Conservation (phyloP, 371 early-diverging fungal genomes). For the Umbelopsis sp. region DNA sequence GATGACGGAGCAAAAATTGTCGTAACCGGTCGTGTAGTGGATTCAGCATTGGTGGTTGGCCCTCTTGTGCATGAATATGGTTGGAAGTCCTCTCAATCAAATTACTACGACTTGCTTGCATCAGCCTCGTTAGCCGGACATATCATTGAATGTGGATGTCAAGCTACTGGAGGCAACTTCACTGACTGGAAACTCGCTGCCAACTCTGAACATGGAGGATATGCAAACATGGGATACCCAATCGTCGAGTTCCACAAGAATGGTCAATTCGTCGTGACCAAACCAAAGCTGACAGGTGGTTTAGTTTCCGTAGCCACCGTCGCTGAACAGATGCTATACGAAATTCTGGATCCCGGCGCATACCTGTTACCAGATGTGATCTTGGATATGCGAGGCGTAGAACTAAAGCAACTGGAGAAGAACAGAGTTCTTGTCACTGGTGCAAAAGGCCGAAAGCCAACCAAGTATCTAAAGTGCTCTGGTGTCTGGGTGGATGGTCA, state of each 20-base stretch:
- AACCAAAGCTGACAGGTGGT: constrained; percentile 73
- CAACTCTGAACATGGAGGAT: constrained; percentile 62
- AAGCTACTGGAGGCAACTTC: constrained; percentile 78
- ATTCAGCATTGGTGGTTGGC: constrained; percentile 68
- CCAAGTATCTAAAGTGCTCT: constrained; percentile 68
- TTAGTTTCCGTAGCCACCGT: constrained; percentile 68
- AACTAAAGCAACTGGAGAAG: constrained; percentile 55
- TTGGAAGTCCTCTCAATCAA: constrained; percentile 42
- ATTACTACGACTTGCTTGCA: constrained; percentile 68
- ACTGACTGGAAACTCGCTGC: constrained; percentile 75
- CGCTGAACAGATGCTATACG: constrained; percentile 74
- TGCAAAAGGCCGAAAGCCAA: constrained; percentile 69
- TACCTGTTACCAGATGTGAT: constrained; percentile 78
- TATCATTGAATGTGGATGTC: constrained; percentile 79
- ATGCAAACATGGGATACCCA: constrained; percentile 77
- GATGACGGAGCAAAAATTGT: constrained; percentile 68
- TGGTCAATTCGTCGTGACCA: constrained; percentile 71
- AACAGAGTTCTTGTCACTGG: constrained; percentile 70
- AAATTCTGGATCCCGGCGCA: constrained; percentile 70
- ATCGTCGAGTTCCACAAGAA: constrained; percentile 64
- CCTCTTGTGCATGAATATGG: constrained; percentile 62
- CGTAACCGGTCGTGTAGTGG: constrained; percentile 77
- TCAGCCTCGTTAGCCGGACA: constrained; percentile 76
- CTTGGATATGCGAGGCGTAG: constrained; percentile 69
- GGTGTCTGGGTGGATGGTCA: constrained; percentile 73